These are phyloP conservation scores for Aspergillus spinulosporus DNA, from an alignment of 2,329 filamentous ascomycete genomes.

Conservation along the genomic window DNA sequence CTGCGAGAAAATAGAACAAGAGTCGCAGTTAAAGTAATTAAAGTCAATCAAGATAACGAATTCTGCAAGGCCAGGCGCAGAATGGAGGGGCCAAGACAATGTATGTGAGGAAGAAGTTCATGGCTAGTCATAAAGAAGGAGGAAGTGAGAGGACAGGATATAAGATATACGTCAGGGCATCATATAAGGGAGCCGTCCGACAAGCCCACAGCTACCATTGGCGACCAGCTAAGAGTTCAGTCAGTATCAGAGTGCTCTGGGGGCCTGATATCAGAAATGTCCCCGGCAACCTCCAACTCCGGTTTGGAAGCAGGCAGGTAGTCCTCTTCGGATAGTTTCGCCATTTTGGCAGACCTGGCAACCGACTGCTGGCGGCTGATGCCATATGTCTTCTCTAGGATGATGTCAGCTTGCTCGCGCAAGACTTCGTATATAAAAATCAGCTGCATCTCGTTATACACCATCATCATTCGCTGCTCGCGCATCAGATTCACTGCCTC, in stretches of 20 bases:
- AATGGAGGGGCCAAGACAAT: conserved; percentile 19
- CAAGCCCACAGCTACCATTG: no score
- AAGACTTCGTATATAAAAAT: conserved; percentile 86
- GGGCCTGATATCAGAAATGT: conserved; percentile 27
- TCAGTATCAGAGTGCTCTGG: conserved; percentile 35
- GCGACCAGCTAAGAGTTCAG: conserved; percentile 17
- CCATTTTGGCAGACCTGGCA: conserved; percentile 38
- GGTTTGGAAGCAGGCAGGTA: conserved; percentile 37
- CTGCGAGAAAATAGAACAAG: conserved; percentile 7
- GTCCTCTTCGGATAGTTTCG: conserved; percentile 33
- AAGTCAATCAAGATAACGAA: conserved; percentile 20
- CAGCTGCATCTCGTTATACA: conserved; percentile 83
- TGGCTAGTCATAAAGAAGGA: conserved; percentile 24
- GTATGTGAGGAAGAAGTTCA: conserved; percentile 24
- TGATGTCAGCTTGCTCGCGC: conserved; percentile 54
- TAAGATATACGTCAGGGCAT: conserved; percentile 12
- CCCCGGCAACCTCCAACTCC: conserved; percentile 35
- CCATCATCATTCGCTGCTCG: conserved; percentile 91
- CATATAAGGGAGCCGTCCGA: neutral
- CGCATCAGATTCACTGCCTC: conserved; percentile 77
- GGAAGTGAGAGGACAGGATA: conserved; percentile 10
- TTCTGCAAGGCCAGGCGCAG: conserved; percentile 16
- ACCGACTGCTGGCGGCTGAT: conserved; percentile 27
- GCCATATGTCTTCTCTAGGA: conserved; percentile 32
- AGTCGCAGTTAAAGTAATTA: neutral